Evolutionary conservation across 352 stramenopile genomes (phyloP), one percentile per base, ranked within the genome.

Genomic region (Pythium sp.): DNA sequence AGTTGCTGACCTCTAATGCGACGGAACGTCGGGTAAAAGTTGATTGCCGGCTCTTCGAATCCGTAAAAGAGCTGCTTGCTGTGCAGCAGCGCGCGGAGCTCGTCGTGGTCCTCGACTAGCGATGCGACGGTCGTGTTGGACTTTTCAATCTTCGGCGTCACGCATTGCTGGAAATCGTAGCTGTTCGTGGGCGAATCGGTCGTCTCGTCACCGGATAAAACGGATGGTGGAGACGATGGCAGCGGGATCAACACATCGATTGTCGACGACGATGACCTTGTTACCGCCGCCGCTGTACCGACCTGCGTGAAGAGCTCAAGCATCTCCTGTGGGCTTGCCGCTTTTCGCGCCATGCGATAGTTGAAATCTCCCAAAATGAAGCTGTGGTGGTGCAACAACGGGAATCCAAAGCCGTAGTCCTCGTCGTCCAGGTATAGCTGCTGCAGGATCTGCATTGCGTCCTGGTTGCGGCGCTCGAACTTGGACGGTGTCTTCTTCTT

Each of bases 311-410:
- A 64, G 20, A 71, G 15, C 2, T 87, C 72, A 1, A 93, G 68
- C 77, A 93, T 90, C 46, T 91, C 73, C 9, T 64, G 70, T 5
- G 83, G 85, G 4, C 73, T 84, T 14, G 71, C 74, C 0, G 63
- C 62, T 62, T 84, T 76, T 3, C 83, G 67, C 20, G 72, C 78
- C 77, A 96, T 86, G 18, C 91, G 86, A 68, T 97, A 97, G 71
- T 97, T 97, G 20, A 97, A 79, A 73, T 97, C 91, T 5, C 91
- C 91, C 5, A 97, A 76, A 30, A 97, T 85, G 60, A 97, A 93
- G 58, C 84, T 94, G 75, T 97, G 86, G 62, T 97, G 87, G 59
- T 94, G 84, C 28, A 94, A 70, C 43, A 92, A 65, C 20, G 87
- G 78, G 46, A 94, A 90, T 2, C 91, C 89, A 70, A 96, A 93